Conservation (phyloP, 306 rosid genomes). For the Vigna radiata region DNA sequence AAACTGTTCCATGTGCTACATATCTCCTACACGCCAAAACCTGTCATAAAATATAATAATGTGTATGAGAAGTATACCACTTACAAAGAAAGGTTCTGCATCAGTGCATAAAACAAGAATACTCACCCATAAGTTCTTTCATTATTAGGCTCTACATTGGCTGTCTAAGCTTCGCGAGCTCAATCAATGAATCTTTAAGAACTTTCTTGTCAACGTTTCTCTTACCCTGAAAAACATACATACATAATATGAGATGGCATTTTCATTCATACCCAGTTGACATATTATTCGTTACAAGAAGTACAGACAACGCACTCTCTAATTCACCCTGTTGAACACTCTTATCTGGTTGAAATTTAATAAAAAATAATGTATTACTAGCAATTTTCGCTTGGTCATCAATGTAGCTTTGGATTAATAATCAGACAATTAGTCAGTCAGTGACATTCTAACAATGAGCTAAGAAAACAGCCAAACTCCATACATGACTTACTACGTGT, state of each 20-base stretch:
- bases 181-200: conserved; percentile 59
- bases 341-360: not conserved
- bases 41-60: conserved; percentile 46
- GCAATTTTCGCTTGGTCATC: not conserved
- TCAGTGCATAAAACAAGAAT: conserved; percentile 29
- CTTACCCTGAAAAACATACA: conserved; percentile 57
- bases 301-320: not conserved
- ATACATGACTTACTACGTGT: not conserved
- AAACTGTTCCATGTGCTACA: conserved; percentile 22
- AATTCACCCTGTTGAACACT: no score
- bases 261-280: conserved; percentile 9
- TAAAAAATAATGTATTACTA: not conserved
- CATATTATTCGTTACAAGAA: not conserved
- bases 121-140: conserved; percentile 47
- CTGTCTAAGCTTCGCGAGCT: conserved; percentile 64
- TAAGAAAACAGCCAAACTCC: not conserved
- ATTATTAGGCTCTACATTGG: conserved; percentile 38
- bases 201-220: conserved; percentile 51
- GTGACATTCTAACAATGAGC: not conserved
- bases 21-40: conserved; percentile 24
- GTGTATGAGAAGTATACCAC: not conserved
- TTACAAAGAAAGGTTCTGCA: not conserved
- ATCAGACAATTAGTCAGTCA: not conserved
- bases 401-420: conserved; percentile 10
- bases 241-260: conserved; percentile 10